Conservation (phyloP, 2,329 filamentous ascomycete species). For the Aureobasidium sp. region DNA sequence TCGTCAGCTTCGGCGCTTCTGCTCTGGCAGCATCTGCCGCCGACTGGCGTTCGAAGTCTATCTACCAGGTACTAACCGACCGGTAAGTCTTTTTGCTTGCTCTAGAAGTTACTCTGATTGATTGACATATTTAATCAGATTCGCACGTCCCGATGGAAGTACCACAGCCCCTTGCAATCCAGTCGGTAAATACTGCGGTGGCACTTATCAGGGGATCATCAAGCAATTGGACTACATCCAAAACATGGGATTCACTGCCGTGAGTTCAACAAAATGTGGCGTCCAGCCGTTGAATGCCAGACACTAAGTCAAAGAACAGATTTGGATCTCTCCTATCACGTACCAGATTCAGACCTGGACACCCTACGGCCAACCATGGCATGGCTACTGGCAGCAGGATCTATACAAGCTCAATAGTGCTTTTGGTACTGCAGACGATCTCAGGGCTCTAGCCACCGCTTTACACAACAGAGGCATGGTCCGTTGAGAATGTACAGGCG, state of each 20-base stretch:
- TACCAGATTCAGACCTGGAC: slow-evolving; percentile 35
- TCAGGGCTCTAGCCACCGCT: slow-evolving; percentile 30
- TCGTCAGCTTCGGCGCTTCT: not conserved
- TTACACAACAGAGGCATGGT: slow-evolving; percentile 34
- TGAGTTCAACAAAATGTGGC: slow-evolving; percentile 29
- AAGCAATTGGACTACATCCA: slow-evolving; percentile 58
- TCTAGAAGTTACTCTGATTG: not conserved
- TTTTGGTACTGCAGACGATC: slow-evolving; percentile 32
- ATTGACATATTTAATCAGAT: slow-evolving; percentile 21
- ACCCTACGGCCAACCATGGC: slow-evolving; percentile 40
- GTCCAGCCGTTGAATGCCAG: not conserved
- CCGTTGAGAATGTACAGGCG: not conserved
- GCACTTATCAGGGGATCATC: slow-evolving; percentile 53
- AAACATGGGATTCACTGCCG: slow-evolving; percentile 53
- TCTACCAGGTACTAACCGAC: slow-evolving; percentile 40
- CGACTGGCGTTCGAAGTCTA: slow-evolving; percentile 34
- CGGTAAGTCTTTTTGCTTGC: slow-evolving; percentile 21
- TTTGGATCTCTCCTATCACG: slow-evolving; percentile 53
- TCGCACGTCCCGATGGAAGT: slow-evolving; percentile 34
- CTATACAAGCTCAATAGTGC: slow-evolving; percentile 36
- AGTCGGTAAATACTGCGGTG: slow-evolving; percentile 50
- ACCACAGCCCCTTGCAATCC: slow-evolving; percentile 34
- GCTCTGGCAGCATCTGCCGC: slow-evolving; percentile 19
- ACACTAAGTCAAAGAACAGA: slow-evolving; percentile 19
- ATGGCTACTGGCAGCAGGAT: slow-evolving; percentile 51